Percentiles rank a stretch among this genome's conserved stretches.
These are phyloP conservation scores for Aspergillus bertholletiae DNA, from an alignment of 495 filamentous ascomycete genomes.

Conservation along the genomic window DNA sequence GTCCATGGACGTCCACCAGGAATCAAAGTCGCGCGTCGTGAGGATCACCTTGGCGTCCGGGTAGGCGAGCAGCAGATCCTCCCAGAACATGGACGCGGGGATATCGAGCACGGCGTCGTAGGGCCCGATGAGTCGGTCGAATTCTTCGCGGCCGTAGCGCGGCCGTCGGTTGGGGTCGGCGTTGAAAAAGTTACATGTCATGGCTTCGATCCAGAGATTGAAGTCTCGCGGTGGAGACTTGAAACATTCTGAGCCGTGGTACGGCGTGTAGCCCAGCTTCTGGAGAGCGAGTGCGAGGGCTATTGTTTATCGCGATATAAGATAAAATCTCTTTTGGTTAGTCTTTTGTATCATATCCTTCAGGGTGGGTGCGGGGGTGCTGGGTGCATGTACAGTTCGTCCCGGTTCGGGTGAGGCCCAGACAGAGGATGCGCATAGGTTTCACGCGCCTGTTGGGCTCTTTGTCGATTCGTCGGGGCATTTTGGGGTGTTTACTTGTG, in stretches of 20 bases:
- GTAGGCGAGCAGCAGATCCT: constrained; percentile 1
- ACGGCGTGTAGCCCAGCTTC: constrained; percentile 5
- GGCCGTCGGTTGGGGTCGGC: too few species aligned
- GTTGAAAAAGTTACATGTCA: constrained; percentile 5
- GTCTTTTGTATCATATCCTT: neutral
- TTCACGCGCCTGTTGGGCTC: neutral
- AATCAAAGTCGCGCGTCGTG: constrained; percentile 6
- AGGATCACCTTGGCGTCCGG: constrained; percentile 5
- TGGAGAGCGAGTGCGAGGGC: constrained; percentile 1
- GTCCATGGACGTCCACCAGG: constrained; percentile 1
- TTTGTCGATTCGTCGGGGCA: neutral
- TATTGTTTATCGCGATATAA: too few species aligned
- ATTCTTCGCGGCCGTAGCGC: constrained; percentile 5
- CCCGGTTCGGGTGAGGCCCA: neutral
- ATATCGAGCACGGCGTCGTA: constrained; percentile 7
- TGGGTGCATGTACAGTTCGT: neutral
- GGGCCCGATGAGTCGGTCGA: constrained; percentile 7
- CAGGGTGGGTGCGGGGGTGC: neutral
- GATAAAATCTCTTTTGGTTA: neutral
- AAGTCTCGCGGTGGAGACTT: constrained; percentile 6
- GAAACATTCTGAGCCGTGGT: constrained; percentile 10
- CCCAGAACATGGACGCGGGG: constrained; percentile 5
- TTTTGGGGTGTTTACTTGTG: neutral
- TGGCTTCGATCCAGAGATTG: constrained; percentile 9
- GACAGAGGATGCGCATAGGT: neutral